phyloP scores from a whole-genome alignment of 2,329 filamentous ascomycete genomes.

The Cladosporium sp. region DNA sequence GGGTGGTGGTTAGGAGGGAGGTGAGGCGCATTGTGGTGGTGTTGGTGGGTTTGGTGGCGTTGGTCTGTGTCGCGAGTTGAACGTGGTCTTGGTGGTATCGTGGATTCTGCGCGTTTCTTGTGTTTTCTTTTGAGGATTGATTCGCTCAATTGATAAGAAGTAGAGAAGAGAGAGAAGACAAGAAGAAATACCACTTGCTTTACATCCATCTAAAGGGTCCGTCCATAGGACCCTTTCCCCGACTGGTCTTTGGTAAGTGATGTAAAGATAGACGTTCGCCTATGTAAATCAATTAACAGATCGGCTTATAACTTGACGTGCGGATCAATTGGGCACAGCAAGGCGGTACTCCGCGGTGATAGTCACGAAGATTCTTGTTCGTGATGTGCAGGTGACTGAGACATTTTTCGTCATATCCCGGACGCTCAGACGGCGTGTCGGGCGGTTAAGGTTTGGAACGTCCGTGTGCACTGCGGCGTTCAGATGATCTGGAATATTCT shows the following conservation, averaged over 20 bases:
- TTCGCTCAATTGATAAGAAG: background rate
- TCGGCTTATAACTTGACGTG: background rate
- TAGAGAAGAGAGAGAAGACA: too few relatives aligned
- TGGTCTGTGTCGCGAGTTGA: background rate
- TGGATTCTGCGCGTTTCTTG: too few relatives aligned
- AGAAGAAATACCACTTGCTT: too few relatives aligned
- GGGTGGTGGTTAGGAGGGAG: constrained; percentile 6
- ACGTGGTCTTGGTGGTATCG: too few relatives aligned
- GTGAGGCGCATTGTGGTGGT: constrained; percentile 1
- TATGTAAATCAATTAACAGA: background rate
- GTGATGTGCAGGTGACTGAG: constrained; percentile 5
- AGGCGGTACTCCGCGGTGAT: background rate
- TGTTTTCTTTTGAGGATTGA: too few relatives aligned
- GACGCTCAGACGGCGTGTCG: background rate
- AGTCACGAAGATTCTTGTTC: background rate
- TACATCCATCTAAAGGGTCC: too few relatives aligned
- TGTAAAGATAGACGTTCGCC: constrained; percentile 5
- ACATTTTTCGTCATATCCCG: constrained; percentile 6
- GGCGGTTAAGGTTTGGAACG: too few relatives aligned
- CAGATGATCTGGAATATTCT: too few relatives aligned
- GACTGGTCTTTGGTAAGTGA: background rate
- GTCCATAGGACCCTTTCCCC: too few relatives aligned
- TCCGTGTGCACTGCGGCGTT: too few relatives aligned
- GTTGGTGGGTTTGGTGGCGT: background rate
- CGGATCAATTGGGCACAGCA: background rate